Evolutionary conservation across 1,284 basidiomycete species (phyloP), one percentile per base, ranked within the genome.

Genomic region (Ceratorhiza oryzae-sativae): DNA sequence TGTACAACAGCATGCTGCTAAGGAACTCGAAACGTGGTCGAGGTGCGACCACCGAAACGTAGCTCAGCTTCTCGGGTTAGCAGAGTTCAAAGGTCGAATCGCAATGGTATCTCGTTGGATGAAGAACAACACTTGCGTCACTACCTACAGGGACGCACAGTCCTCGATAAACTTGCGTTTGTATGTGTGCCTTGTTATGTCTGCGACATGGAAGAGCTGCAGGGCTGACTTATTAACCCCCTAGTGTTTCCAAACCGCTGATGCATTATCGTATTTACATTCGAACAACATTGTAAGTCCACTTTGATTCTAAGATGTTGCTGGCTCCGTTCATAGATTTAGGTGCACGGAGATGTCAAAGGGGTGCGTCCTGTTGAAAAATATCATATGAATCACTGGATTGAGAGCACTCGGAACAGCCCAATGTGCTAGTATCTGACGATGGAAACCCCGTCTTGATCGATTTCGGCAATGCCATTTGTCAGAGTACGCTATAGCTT

Each of bases 271-370:
- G 41, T 42, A 60, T 60, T 23, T 60, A 5, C 58, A 60, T 18
- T 3, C 3, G 3, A 23, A 6, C n/a, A 27, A 27, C 2, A 45
- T 60, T 20, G 58, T 60, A 60, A 60, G 34, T 39, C 13, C 36
- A 13, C 6, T 6, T 15, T 27, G 8, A 8, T 39, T 15, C n/a
- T 8, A 3, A 18, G 23, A 12, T 36, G 3, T 39, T 6, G 13
- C 13, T 58, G 20, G 18, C 30, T 34, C 3, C 30, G 30, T 8
- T 10, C 36, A 13, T 39, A 13, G 6, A 39, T 27, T 32, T 27
- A 60, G 58, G 41, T 60, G 2, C 58, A 60, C 27, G 58, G 58
- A 6, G 58, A 41, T 27, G 36, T 60, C 34, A 60, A 60, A 60
- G 58, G 58, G 41, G 58, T 60, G 23, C 23, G 58, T 27, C 23